Evolutionary conservation across 208 protist genomes (phyloP), one percentile per base, ranked within the genome.

Genomic region (Trypanosoma lewisi): DNA sequence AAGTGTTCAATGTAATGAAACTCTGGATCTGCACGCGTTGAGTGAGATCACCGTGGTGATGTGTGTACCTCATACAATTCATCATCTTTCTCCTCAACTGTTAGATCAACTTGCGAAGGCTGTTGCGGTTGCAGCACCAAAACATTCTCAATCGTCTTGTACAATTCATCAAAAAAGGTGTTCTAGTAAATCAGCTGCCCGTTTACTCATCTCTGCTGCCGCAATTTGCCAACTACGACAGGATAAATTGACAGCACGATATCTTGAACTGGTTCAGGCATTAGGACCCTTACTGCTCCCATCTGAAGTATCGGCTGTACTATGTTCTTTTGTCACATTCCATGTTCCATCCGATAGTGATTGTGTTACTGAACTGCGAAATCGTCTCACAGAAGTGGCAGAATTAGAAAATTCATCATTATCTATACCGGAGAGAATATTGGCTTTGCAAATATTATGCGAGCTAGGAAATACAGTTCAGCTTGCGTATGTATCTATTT

Each of bases 21-120:
- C 68, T 49, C 55, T 89, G 51, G 56, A 77, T 34, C 82, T 89
- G 21, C 75, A 67, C 0, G 72, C 75, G 33, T 52, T 94, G 48
- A 75, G 73, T 16, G 87, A 94, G 50, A 74, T 91, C 12, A 80
- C 82, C 6, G 76, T 82, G 11, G 82, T 94, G 17, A 89, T 89
- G 80, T 91, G 80, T 39, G 68, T 76, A 14, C 66, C 66, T 14
- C 67, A 76, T 16, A 89, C 82, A 17, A 82, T 91, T 48, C 84
- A 91, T 67, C 77, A 82, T 64, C 56, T 94, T 19, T 86, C 87
- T 11, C 33, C 30, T 0, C 52, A 66, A 23, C 50, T 87, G n/a
- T 69, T 77, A 47, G 44, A 68, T 30, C 51, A 67, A 28, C 61
- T 94, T n/a, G 59, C 83, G 45, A 60, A 36, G 3, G 42, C 71